phyloP scores from a whole-genome alignment of 352 stramenopile genomes.

The Aphanomyces astaci region DNA sequence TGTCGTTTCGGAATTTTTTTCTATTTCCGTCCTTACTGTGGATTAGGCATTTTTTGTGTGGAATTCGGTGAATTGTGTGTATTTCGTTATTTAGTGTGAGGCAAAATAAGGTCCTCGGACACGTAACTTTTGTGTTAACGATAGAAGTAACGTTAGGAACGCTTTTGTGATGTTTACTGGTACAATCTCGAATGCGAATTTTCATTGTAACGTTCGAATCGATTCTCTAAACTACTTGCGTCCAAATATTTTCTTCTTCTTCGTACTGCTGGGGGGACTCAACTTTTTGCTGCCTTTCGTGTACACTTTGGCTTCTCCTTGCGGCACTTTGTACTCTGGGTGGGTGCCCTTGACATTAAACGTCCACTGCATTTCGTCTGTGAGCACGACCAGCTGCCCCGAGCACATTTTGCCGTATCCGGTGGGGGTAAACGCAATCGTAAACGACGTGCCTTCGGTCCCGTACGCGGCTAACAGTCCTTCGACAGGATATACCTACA shows the following conservation, averaged over 20 bases:
- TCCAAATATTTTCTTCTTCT: conserved; percentile 11
- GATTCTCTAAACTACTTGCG: background rate
- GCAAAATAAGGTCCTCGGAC: no score
- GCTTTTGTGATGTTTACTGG: background rate
- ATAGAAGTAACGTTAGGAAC: no score
- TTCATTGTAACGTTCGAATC: background rate
- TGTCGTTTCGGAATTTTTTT: no score
- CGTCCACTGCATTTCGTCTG: conserved; percentile 89
- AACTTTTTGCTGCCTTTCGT: conserved; percentile 3
- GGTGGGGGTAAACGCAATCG: conserved; percentile 85
- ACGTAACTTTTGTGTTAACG: no score
- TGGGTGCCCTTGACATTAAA: conserved; percentile 88
- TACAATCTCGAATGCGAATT: background rate
- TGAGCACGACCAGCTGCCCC: conserved; percentile 77
- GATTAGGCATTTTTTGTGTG: no score
- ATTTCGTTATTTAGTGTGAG: no score
- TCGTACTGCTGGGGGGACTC: conserved; percentile 7
- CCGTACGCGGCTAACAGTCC: conserved; percentile 71
- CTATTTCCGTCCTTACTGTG: no score
- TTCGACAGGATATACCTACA: conserved; percentile 57
- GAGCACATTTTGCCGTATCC: conserved; percentile 89
- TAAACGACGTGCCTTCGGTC: conserved; percentile 65
- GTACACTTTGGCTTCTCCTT: conserved; percentile 18
- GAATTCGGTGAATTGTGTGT: no score
- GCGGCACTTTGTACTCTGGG: conserved; percentile 41